Evolutionary conservation across 2,329 filamentous ascomycete species (phyloP).

Genomic region (Penicillium occitanis): DNA sequence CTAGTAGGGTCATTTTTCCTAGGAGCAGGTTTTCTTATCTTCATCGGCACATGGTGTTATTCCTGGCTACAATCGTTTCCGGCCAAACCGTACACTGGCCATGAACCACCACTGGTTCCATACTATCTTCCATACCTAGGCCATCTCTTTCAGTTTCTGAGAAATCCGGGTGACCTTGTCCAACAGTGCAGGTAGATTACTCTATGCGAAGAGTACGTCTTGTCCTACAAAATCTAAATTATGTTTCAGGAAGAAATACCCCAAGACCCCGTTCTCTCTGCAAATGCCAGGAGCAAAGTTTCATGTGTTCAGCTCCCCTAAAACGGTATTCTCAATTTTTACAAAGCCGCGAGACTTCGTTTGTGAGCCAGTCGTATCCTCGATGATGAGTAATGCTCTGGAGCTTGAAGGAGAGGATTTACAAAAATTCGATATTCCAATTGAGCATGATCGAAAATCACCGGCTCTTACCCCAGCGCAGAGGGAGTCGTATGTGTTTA

Average conservation of each 20-base stretch:
- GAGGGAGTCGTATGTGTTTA: slow-evolving; percentile 16
- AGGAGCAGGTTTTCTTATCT: background rate
- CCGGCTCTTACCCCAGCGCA: slow-evolving; percentile 1
- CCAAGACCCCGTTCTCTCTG: slow-evolving; percentile 18
- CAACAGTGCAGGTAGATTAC: slow-evolving; percentile 12
- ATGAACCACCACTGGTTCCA: slow-evolving; percentile 16
- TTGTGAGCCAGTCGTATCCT: slow-evolving; percentile 21
- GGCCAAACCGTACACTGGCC: slow-evolving; percentile 6
- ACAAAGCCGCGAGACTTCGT: slow-evolving; percentile 20
- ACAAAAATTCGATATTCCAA: slow-evolving; percentile 19
- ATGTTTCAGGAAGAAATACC: slow-evolving; percentile 15
- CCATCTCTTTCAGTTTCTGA: slow-evolving; percentile 19
- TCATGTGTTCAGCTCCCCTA: slow-evolving; percentile 20
- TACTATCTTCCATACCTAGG: slow-evolving; percentile 20
- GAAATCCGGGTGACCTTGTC: slow-evolving; percentile 13
- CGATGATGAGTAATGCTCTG: slow-evolving; percentile 22
- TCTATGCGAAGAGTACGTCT: background rate
- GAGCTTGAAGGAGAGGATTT: slow-evolving; percentile 14
- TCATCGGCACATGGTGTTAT: slow-evolving; percentile 1
- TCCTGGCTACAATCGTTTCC: background rate
- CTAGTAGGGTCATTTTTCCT: background rate
- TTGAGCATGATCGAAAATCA: slow-evolving; percentile 13
- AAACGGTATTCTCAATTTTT: slow-evolving; percentile 16
- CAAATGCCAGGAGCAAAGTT: slow-evolving; percentile 21
- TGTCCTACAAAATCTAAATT: background rate